Evolutionary conservation across 805 yeast genomes (phyloP), one percentile per base, ranked within the genome.

Genomic region (Jamesozyma hellenica): DNA sequence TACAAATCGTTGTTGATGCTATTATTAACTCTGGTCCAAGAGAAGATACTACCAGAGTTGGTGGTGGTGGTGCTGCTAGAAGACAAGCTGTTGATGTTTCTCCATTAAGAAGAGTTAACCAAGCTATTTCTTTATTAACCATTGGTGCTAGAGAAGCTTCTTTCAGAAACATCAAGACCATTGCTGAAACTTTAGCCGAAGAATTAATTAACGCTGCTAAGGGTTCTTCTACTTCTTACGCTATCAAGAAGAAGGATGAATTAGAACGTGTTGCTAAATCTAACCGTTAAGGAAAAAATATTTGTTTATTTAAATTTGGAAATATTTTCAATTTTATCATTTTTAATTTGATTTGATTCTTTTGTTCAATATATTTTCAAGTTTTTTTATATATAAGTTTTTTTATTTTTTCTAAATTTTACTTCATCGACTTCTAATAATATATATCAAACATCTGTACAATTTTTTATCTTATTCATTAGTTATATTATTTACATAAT

Each of bases 81-180:
- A 87, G 99, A 82, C 98, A 94, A 78, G 98, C 99, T 59, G 99
- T 92, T 69, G 99, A 92, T 86, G 99, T 92, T 56, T 88, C 98
- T 66, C 99, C 99, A 67, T 81, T 92, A 71, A 88, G 99, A 83
- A 90, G 99, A 80, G 96, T 92, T 61, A 92, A 92, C 95, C 97
- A 92, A 76, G 94, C 99, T 64, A 79, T 92, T 65, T 77, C 98
- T 65, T 79, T 92, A 67, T 75, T 92, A 72, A 94, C 99, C 77
- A 82, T 84, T 64, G 99, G 99, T 82, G 95, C 92, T 54, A 92
- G 99, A 81, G 99, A 92, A 80, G 88, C 99, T 69, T 78, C 97
- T 66, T 92, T 92, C 96, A 92, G 98, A 82, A 92, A 92, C 88
- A 77, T 92, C 77, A 92, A 94, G 86, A 87, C 97, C 71, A 92